A percentile compares a stretch with the other conserved stretches of the same genome.
These are phyloP conservation scores for Coemansia sp. DNA, from an alignment of 192 early-diverging fungal genomes.

Conservation along the genomic window DNA sequence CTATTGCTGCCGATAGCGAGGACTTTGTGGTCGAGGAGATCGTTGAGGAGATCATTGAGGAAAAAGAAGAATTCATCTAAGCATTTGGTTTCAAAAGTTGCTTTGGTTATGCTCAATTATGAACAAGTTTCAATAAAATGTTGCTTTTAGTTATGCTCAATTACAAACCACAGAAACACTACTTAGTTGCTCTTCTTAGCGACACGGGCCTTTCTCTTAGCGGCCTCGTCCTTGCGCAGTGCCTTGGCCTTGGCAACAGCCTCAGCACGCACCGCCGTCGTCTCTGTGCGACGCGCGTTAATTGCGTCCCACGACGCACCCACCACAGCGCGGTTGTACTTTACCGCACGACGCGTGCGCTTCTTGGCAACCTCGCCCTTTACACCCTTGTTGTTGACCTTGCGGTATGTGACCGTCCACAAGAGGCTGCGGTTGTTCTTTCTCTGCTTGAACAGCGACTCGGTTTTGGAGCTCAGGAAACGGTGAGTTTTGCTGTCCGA, in stretches of 20 bases:
- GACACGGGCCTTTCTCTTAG: conserved; percentile 87
- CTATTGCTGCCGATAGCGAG: conserved; percentile 80
- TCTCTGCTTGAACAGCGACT: conserved; percentile 96
- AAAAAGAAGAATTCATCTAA: conserved; percentile 49
- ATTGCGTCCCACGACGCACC: conserved; percentile 95
- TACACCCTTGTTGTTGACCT: conserved; percentile 98
- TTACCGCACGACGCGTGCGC: conserved; percentile 89
- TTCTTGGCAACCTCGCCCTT: conserved; percentile 96
- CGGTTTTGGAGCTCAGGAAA: conserved; percentile 95
- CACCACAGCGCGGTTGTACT: conserved; percentile 94
- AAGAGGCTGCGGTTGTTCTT: conserved; percentile 96
- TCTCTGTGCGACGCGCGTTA: conserved; percentile 96
- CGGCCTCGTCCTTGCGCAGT: conserved; percentile 82
- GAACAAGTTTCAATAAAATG: too few species aligned
- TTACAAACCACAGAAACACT: conserved; percentile 1
- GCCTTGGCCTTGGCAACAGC: conserved; percentile 89
- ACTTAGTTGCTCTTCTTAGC: conserved; percentile 43
- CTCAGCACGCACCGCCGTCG: conserved; percentile 88
- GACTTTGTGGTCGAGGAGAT: conserved; percentile 89
- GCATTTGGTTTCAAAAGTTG: too few species aligned
- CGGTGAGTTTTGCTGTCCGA: conserved; percentile 85
- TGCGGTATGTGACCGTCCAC: conserved; percentile 97
- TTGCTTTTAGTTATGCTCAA: too few species aligned
- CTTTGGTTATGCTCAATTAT: too few species aligned
- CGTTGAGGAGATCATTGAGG: conserved; percentile 69